A percentile compares a stretch with the other conserved stretches of the same genome.
phyloP scores from a whole-genome alignment of 1,284 basidiomycete genomes.

The Limonomyces culmigenus region DNA sequence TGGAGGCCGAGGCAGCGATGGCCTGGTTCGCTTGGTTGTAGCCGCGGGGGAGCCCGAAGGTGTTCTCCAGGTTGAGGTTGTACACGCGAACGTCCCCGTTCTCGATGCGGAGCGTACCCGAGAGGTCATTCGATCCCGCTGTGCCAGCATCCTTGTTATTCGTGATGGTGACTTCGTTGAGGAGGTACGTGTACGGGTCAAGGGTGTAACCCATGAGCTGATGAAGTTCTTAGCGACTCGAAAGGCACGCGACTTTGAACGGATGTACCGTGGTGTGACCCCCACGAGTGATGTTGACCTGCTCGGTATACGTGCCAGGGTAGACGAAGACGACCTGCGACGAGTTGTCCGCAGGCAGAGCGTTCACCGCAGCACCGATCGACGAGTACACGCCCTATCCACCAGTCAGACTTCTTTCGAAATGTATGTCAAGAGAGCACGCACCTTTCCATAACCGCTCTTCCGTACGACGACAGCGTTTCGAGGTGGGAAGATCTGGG shows the following conservation, averaged over 20 bases:
- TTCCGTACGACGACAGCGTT: constrained; percentile 28
- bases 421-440: no score
- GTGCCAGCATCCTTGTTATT: constrained; percentile 21
- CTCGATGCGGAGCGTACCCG: constrained; percentile 35
- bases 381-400: constrained; percentile 29
- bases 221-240: constrained; percentile 7
- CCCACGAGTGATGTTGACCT: constrained; percentile 29
- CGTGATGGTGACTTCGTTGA: constrained; percentile 22
- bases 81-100: constrained; percentile 34
- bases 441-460: constrained; percentile 20
- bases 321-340: constrained; percentile 32
- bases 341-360: constrained; percentile 26
- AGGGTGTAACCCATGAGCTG: constrained; percentile 1
- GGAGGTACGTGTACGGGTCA: constrained; percentile 8
- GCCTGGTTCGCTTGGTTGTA: neutral
- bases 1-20: constrained; percentile 1
- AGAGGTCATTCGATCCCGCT: constrained; percentile 34
- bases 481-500: constrained; percentile 16
- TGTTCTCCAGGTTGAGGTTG: constrained; percentile 38
- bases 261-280: constrained; percentile 11
- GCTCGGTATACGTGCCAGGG: constrained; percentile 35
- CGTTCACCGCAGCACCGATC: constrained; percentile 21
- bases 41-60: constrained; percentile 22
- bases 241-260: constrained; percentile 9
- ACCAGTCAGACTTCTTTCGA: no score